Percentiles rank a stretch among this genome's conserved stretches.
phyloP scores from a whole-genome alignment of 495 filamentous ascomycete genomes.

The Chlorociboria aeruginascens region DNA sequence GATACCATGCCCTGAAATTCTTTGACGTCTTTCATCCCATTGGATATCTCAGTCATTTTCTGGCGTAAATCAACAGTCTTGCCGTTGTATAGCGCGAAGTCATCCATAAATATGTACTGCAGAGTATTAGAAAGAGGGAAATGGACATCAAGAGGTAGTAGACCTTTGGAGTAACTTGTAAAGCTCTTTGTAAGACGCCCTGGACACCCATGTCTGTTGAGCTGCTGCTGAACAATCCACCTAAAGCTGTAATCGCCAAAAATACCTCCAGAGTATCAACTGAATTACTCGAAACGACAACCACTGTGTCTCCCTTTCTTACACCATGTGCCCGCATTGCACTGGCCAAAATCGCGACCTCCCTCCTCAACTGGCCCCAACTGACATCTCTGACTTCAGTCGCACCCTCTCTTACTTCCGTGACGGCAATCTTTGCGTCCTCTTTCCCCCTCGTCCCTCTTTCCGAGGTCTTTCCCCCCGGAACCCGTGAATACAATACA shows the following conservation, averaged over 20 bases:
- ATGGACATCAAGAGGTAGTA: conserved; percentile 14
- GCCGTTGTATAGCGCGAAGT: conserved; percentile 67
- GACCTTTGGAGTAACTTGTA: conserved; percentile 51
- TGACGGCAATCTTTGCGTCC: conserved; percentile 53
- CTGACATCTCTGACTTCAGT: conserved; percentile 43
- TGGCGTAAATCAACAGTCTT: conserved; percentile 55
- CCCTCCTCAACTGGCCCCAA: conserved; percentile 47
- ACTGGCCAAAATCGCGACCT: conserved; percentile 42
- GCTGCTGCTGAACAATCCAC: conserved; percentile 57
- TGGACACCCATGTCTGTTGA: conserved; percentile 73
- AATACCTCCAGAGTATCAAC: conserved; percentile 58
- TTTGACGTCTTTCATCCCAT: conserved; percentile 42
- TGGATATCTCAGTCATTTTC: conserved; percentile 58
- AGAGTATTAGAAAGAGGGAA: not conserved
- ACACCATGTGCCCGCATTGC: conserved; percentile 55
- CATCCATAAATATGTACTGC: conserved; percentile 64
- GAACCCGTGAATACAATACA: conserved; percentile 36
- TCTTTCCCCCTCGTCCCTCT: conserved; percentile 46
- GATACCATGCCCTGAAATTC: conserved; percentile 53
- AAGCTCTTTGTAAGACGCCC: conserved; percentile 60
- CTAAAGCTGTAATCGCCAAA: conserved; percentile 50
- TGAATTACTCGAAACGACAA: conserved; percentile 59
- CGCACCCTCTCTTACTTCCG: conserved; percentile 60
- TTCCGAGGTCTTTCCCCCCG: conserved; percentile 19
- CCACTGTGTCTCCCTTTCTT: conserved; percentile 55